Conservation (phyloP, 2,329 filamentous ascomycete species). For the Alternaria viburni region DNA sequence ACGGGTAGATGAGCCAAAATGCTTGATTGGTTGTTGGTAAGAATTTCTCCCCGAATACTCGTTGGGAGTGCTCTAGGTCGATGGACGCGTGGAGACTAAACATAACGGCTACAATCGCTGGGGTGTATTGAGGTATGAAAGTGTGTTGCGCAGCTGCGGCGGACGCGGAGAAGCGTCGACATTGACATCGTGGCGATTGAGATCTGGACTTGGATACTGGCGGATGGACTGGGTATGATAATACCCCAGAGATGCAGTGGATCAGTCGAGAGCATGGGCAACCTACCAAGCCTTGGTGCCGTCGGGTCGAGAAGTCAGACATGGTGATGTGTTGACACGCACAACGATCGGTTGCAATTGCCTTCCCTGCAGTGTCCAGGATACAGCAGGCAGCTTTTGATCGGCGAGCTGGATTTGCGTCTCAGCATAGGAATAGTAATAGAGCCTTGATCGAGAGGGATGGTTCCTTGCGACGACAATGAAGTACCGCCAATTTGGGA, state of each 20-base stretch:
- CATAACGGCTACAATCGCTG: background rate
- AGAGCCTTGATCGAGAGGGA: slow-evolving; percentile 1
- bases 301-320: background rate
- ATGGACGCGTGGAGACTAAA: slow-evolving; percentile 2
- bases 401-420: background rate
- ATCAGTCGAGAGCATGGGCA: background rate
- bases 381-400: background rate
- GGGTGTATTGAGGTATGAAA: background rate
- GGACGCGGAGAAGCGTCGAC: background rate
- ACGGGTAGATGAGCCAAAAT: slow-evolving; percentile 1
- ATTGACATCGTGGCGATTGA: background rate
- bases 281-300: background rate
- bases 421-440: background rate
- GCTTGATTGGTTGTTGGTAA: slow-evolving; percentile 13
- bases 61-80: slow-evolving; percentile 1
- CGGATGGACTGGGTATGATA: background rate
- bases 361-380: background rate
- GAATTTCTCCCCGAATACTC: background rate
- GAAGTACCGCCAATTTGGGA: slow-evolving; percentile 15
- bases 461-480: slow-evolving; percentile 15
- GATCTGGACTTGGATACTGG: background rate
- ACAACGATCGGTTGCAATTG: background rate
- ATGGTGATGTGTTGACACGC: background rate
- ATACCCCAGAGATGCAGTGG: background rate
- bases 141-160: background rate